Percentiles rank a stretch among this genome's conserved stretches.
Conservation (phyloP, 768 basidiomycete species). For the Mycena latifolia region DNA sequence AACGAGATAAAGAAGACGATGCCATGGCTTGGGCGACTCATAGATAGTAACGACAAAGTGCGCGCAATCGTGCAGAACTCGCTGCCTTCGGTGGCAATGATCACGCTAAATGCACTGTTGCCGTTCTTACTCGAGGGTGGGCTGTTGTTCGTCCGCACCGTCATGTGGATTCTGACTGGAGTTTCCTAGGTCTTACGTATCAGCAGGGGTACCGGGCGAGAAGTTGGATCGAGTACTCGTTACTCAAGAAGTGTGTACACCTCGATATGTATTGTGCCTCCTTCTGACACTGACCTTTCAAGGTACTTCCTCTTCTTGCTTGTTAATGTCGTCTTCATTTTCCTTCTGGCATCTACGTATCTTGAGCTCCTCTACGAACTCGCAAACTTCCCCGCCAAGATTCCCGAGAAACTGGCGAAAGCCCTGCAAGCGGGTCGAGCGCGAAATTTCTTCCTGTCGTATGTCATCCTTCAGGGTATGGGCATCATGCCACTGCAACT, state of each 20-base stretch:
- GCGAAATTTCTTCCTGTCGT: conserved; percentile 87
- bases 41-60: conserved; percentile 84
- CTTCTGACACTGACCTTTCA: conserved; percentile 20
- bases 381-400: conserved; percentile 93
- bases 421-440: conserved; percentile 85
- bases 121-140: conserved; percentile 92
- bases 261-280: neutral
- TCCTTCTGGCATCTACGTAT: conserved; percentile 91
- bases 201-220: conserved; percentile 91
- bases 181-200: conserved; percentile 74
- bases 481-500: conserved; percentile 97
- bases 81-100: conserved; percentile 91
- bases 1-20: conserved; percentile 91
- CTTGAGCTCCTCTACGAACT: conserved; percentile 93
- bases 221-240: conserved; percentile 93
- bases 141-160: conserved; percentile 28
- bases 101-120: conserved; percentile 87
- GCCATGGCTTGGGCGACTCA: conserved; percentile 89
- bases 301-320: conserved; percentile 96
- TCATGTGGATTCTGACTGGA: conserved; percentile 17
- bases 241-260: conserved; percentile 85
- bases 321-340: conserved; percentile 94
- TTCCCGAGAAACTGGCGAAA: conserved; percentile 91
- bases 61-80: conserved; percentile 95
- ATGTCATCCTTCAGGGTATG: conserved; percentile 89